Conservation (phyloP, 2,329 filamentous ascomycete species). For the Sclerotinia spermophila region DNA sequence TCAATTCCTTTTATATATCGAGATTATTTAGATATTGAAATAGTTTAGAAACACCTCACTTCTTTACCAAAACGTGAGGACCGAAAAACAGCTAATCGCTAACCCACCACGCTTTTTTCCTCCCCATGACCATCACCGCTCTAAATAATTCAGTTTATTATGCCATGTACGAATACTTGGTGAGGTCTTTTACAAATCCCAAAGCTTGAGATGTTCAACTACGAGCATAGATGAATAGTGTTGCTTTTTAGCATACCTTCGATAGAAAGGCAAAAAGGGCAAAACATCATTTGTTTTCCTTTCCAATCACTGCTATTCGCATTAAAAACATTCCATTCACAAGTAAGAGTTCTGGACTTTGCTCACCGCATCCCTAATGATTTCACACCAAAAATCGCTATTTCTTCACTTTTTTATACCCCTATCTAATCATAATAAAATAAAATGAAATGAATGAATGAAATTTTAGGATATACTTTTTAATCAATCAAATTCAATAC, state of each 20-base stretch:
- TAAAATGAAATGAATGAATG: too few relatives aligned
- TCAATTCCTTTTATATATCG: background rate
- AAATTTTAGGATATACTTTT: too few relatives aligned
- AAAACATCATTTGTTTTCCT: background rate
- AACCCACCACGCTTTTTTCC: background rate
- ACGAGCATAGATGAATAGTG: background rate
- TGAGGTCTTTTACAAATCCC: background rate
- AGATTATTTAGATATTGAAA: background rate
- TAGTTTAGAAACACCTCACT: background rate
- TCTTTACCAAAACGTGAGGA: background rate
- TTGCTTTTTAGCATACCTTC: background rate
- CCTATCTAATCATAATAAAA: too few relatives aligned
- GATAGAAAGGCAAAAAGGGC: background rate
- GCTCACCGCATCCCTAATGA: too few relatives aligned
- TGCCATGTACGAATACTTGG: background rate
- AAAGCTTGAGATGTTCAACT: background rate
- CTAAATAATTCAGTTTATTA: background rate
- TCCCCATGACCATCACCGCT: background rate
- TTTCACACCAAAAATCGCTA: too few relatives aligned
- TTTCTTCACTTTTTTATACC: too few relatives aligned
- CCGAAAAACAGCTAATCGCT: background rate
- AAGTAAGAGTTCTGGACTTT: too few relatives aligned
- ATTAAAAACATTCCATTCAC: background rate
- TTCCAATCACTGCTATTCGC: background rate
- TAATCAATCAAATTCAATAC: too few relatives aligned